phyloP scores from a whole-genome alignment of 768 basidiomycete genomes.

The Mycena vulgaris region DNA sequence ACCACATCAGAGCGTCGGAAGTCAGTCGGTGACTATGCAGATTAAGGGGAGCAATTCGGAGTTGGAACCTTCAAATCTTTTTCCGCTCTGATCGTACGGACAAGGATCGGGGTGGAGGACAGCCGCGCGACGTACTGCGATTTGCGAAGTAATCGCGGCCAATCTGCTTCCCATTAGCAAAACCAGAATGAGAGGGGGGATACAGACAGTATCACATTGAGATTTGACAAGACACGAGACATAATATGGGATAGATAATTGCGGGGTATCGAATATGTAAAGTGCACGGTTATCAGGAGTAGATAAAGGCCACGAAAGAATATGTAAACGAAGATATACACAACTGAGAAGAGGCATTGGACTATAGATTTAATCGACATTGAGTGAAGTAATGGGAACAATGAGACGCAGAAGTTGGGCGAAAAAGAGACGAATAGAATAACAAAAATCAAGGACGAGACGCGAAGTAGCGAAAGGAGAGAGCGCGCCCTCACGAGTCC shows the following conservation, averaged over 20 bases:
- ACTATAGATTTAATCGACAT: slow-evolving; percentile 1
- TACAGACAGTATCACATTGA: slow-evolving; percentile 16
- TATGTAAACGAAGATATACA: slow-evolving; percentile 20
- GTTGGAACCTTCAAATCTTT: background rate
- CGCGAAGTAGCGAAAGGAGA: background rate
- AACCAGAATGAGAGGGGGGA: slow-evolving; percentile 13
- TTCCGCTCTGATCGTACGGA: slow-evolving; percentile 4
- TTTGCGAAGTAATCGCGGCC: slow-evolving; percentile 2
- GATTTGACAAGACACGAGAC: slow-evolving; percentile 20
- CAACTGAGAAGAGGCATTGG: background rate
- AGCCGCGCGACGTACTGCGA: background rate
- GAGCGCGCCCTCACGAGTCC: background rate
- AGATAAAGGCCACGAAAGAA: background rate
- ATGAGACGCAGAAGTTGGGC: too few species aligned
- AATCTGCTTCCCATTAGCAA: slow-evolving; percentile 11
- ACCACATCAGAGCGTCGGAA: slow-evolving; percentile 1
- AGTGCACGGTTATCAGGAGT: slow-evolving; percentile 13
- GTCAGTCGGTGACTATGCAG: background rate
- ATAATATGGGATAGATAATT: slow-evolving; percentile 26
- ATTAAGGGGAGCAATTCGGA: too few species aligned
- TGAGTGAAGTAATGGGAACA: slow-evolving; percentile 1
- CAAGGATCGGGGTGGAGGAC: too few species aligned
- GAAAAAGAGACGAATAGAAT: background rate
- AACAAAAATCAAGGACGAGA: background rate
- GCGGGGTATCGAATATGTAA: slow-evolving; percentile 26